Evolutionary conservation across 176 grass and related monocot genomes (phyloP), one percentile per base, ranked within the genome.

Genomic region (Poa annua): DNA sequence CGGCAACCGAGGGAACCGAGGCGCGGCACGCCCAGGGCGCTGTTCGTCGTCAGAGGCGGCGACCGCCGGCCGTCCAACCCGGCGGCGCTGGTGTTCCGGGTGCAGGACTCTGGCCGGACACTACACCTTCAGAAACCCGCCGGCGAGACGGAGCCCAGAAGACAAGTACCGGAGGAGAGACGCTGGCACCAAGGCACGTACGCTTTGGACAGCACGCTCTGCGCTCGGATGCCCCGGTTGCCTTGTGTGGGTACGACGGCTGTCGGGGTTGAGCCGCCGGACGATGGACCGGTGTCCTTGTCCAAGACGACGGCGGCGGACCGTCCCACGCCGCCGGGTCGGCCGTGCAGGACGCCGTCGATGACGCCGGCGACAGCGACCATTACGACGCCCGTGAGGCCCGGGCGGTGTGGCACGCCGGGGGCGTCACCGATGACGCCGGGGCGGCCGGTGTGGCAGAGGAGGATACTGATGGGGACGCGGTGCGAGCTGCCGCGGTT

Each of bases 381-480:
- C 44, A 50, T 74, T 44, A 74, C 70, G 24, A 74, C 70, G 24
- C 14, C 70, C 7, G 2, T 74, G 44, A 32, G 44, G 25, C 1
- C 1, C 2, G 72, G 68, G 22, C 63, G 52, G n/a, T 77, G 86
- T 19, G 74, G 29, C 76, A 80, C 87, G 8, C 81, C 81, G 0
- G 25, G 54, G 60, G 76, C 76, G 7, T 59, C 85, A 3, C 38
- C 50, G 32, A 88, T 83, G 87, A 88, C 87, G 12, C 87, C 80
- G 67, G 55, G 69, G 52, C 69, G 80, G 80, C 80, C 87, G 39
- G 15, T 88, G 39, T 85, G 87, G 87, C 87, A 88, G 69, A 82
- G 87, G 36, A 75, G 87, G 76, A 88, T 88, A 68, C 76, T 88
- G 29, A 88, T 88, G 87, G 87, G 87, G 11, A 59, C 73, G 69